These are phyloP conservation scores for Cercospora zeae-maydis DNA, from an alignment of 2,329 filamentous ascomycete genomes.

Conservation along the genomic window DNA sequence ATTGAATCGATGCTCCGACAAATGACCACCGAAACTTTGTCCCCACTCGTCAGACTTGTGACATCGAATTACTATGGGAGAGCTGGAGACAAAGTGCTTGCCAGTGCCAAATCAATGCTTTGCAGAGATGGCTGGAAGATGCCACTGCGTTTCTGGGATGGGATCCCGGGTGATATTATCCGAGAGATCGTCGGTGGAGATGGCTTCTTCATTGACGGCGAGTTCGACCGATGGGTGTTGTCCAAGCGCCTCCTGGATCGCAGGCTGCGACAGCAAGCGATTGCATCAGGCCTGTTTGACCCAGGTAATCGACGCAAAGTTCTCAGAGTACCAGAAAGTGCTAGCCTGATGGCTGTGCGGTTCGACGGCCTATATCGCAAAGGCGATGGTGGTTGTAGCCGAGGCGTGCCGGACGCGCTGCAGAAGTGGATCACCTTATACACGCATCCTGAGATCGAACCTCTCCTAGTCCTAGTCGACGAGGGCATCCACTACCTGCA, in stretches of 20 bases:
- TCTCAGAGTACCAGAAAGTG: conserved; percentile 47
- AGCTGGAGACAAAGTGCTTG: conserved; percentile 53
- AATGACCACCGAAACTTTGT: conserved; percentile 50
- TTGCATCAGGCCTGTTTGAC: conserved; percentile 48
- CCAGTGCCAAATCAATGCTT: conserved; percentile 57
- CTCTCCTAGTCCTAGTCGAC: conserved; percentile 54
- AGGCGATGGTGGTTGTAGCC: conserved; percentile 39
- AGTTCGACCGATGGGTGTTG: conserved; percentile 57
- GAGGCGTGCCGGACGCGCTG: conserved; percentile 44
- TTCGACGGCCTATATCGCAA: conserved; percentile 53
- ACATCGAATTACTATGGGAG: conserved; percentile 56
- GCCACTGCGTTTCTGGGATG: conserved; percentile 54
- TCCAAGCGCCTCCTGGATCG: conserved; percentile 54
- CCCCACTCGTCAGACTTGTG: conserved; percentile 51
- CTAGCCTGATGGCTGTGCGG: conserved; percentile 50
- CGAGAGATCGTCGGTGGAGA: conserved; percentile 58
- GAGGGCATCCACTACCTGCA: conserved; percentile 60
- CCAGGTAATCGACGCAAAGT: conserved; percentile 42
- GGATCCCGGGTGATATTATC: conserved; percentile 55
- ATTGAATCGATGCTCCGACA: conserved; percentile 54
- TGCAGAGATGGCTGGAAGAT: conserved; percentile 57
- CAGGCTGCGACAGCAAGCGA: conserved; percentile 46
- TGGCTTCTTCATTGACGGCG: conserved; percentile 56
- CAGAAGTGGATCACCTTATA: conserved; percentile 51
- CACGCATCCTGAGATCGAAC: conserved; percentile 53